Evolutionary conservation across 1,284 basidiomycete genomes (phyloP).

Genomic region (Ganoderma meredithae): DNA sequence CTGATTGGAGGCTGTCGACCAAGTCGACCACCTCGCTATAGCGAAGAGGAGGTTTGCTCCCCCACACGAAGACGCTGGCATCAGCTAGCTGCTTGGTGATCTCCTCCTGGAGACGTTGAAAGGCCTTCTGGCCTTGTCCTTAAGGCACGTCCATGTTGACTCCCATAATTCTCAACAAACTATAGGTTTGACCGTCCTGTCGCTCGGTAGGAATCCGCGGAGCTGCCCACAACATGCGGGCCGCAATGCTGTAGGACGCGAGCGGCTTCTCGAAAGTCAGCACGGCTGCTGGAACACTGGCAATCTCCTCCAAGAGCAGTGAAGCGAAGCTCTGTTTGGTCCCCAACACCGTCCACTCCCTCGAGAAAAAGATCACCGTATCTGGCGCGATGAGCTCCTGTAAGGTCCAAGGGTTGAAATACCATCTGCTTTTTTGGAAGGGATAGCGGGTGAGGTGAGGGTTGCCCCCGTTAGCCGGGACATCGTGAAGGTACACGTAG

Average conservation of each 20-base stretch:
- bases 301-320: not conserved
- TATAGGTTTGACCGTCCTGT: not conserved
- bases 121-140: not conserved
- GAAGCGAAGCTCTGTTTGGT: not conserved
- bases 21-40: too few species aligned
- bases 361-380: not conserved
- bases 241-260: not conserved
- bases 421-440: conserved; percentile 4
- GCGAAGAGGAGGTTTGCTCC: too few species aligned
- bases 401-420: not conserved
- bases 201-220: not conserved
- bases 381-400: conserved; percentile 13
- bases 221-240: conserved; percentile 2
- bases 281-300: not conserved
- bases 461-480: not conserved
- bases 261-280: not conserved
- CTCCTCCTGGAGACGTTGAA: conserved; percentile 6
- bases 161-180: not conserved
- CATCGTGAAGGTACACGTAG: conserved; percentile 14
- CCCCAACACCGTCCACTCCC: not conserved
- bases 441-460: not conserved
- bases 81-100: not conserved
- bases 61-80: not conserved
- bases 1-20: too few species aligned
- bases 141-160: not conserved